Conservation (phyloP, 768 basidiomycete genomes). For the Trametes maxima region DNA sequence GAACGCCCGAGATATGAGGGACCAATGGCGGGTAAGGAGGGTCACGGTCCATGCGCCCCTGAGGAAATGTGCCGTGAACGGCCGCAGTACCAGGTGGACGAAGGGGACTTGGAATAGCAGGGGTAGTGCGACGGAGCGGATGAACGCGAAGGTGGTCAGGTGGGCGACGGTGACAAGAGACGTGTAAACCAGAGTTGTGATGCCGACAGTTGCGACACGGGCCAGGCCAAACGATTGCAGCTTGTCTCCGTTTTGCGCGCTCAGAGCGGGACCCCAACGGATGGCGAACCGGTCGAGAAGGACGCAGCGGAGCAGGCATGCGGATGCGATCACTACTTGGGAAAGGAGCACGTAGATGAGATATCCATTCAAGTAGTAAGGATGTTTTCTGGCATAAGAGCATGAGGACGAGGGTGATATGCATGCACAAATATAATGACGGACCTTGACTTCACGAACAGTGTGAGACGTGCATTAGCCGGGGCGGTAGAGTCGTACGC, state of each 20-base stretch:
- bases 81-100: conserved; percentile 51
- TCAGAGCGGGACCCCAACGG: conserved; percentile 29
- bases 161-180: conserved; percentile 42
- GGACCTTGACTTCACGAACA: conserved; percentile 73
- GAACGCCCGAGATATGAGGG: conserved; percentile 51
- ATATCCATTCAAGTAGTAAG: conserved; percentile 71
- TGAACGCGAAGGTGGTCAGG: conserved; percentile 49
- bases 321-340: conserved; percentile 49
- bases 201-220: conserved; percentile 19
- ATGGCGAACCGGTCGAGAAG: conserved; percentile 60
- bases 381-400: conserved; percentile 58
- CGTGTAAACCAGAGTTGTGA: conserved; percentile 18
- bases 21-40: conserved; percentile 49
- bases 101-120: conserved; percentile 57
- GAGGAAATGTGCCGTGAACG: conserved; percentile 66
- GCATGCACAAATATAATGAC: conserved; percentile 17
- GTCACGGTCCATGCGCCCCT: conserved; percentile 55
- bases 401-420: neutral
- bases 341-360: conserved; percentile 60
- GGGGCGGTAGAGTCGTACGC: conserved; percentile 34
- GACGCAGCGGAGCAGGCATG: conserved; percentile 58
- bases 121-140: conserved; percentile 52
- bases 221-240: conserved; percentile 24
- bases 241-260: conserved; percentile 1
- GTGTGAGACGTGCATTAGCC: conserved; percentile 45